These are phyloP conservation scores for Solanum boliviense DNA, from an alignment of 257 asterid species.

Conservation along the genomic window DNA sequence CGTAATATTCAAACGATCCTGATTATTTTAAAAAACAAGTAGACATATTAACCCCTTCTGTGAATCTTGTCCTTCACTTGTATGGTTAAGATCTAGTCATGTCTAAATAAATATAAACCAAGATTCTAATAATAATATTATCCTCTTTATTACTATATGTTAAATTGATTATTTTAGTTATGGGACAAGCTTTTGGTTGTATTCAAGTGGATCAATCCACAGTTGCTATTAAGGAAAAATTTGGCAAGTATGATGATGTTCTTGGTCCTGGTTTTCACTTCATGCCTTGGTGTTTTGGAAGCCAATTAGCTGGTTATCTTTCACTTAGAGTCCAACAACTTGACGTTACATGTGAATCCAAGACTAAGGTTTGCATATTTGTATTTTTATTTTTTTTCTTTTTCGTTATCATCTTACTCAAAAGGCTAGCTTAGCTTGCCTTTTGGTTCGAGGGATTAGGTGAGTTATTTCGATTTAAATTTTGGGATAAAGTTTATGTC, in stretches of 20 bases:
- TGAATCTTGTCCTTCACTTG: neutral
- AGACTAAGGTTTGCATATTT: slow-evolving; percentile 13
- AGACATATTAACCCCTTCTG: neutral
- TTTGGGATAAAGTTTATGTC: neutral
- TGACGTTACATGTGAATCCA: slow-evolving; percentile 17
- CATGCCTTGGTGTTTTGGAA: slow-evolving; percentile 22
- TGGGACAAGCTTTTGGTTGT: slow-evolving; percentile 25
- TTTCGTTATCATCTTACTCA: neutral
- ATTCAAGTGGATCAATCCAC: slow-evolving; percentile 21
- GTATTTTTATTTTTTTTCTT: neutral
- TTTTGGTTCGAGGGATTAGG: neutral
- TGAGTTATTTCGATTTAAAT: neutral
- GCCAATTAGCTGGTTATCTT: slow-evolving; percentile 12
- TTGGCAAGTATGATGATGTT: slow-evolving; percentile 12
- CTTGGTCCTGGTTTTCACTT: slow-evolving; percentile 20
- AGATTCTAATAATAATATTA: neutral
- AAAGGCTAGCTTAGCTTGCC: neutral
- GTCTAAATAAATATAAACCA: neutral
- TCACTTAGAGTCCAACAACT: slow-evolving; percentile 17
- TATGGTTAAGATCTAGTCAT: neutral
- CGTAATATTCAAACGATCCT: neutral
- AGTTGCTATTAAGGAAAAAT: slow-evolving; percentile 12
- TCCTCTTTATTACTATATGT: neutral
- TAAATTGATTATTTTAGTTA: neutral
- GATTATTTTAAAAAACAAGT: neutral